phyloP scores from a whole-genome alignment of 2,329 filamentous ascomycete genomes.

The Cadophora gregata region DNA sequence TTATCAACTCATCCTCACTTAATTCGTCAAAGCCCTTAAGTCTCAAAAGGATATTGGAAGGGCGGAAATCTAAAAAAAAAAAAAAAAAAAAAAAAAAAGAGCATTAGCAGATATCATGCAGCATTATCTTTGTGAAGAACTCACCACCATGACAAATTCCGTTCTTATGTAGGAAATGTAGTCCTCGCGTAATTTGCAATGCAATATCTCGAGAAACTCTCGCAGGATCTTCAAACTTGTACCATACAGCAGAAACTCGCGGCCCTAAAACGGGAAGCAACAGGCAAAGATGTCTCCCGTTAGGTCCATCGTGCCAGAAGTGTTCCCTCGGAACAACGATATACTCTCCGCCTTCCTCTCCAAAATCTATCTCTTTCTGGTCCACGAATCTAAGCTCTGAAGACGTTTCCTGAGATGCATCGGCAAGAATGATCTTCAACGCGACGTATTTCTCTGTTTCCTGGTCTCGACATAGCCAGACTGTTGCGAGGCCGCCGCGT shows the following conservation, averaged over 20 bases:
- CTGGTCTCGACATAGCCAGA: slow-evolving; percentile 5
- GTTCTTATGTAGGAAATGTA: background rate
- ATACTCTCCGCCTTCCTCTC: background rate
- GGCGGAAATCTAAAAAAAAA: background rate
- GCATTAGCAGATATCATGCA: background rate
- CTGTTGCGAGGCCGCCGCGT: background rate
- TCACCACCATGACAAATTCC: slow-evolving; percentile 7
- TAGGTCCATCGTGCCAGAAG: slow-evolving; percentile 1
- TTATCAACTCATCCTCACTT: background rate
- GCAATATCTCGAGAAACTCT: slow-evolving; percentile 4
- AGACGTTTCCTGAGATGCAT: background rate
- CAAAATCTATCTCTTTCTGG: background rate
- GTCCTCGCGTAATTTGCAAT: background rate
- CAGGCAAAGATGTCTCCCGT: background rate
- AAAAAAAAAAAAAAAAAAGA: background rate
- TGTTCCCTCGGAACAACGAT: background rate
- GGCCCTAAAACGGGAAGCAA: background rate
- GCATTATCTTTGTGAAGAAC: background rate
- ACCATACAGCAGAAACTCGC: background rate
- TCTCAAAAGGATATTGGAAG: background rate
- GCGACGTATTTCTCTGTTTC: slow-evolving; percentile 1
- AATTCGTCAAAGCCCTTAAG: background rate
- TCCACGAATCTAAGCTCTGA: background rate
- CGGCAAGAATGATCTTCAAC: slow-evolving; percentile 2
- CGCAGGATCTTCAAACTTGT: background rate